Conservation (phyloP, 495 filamentous ascomycete genomes). For the Bacidia gigantensis region DNA sequence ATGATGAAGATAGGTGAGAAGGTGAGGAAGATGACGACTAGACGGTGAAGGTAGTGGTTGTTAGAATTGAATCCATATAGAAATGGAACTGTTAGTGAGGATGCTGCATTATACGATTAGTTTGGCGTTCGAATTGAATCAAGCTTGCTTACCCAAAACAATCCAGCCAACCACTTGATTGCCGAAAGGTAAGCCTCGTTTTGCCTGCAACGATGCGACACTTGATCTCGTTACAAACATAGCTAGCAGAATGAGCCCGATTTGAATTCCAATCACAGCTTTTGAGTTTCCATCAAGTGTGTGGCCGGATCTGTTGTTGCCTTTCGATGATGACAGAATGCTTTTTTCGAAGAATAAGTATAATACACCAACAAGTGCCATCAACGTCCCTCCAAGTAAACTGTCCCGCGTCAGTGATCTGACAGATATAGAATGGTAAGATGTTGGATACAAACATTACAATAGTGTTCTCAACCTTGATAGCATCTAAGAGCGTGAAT, state of each 20-base stretch:
- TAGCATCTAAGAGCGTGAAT: conserved; percentile 79
- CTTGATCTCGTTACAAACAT: conserved; percentile 80
- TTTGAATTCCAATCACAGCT: conserved; percentile 44
- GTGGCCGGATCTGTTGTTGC: conserved; percentile 24
- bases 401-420: conserved; percentile 27
- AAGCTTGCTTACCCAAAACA: conserved; percentile 46
- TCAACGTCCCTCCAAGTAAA: conserved; percentile 60
- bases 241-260: conserved; percentile 73
- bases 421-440: neutral
- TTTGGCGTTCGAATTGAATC: neutral
- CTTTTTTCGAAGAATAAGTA: conserved; percentile 74
- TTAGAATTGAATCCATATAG: conserved; percentile 70
- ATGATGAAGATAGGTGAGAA: conserved; percentile 92
- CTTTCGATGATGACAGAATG: conserved; percentile 35
- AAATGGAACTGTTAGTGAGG: conserved; percentile 68
- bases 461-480: conserved; percentile 64
- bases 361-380: conserved; percentile 62
- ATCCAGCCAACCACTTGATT: conserved; percentile 83
- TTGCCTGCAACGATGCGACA: conserved; percentile 67
- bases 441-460: conserved; percentile 50
- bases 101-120: conserved; percentile 31
- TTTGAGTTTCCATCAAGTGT: conserved; percentile 34
- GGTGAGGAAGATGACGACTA: conserved; percentile 81
- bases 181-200: conserved; percentile 73
- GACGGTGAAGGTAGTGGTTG: conserved; percentile 77